Percentiles rank a stretch among this genome's conserved stretches.
Conservation (phyloP, 1,284 basidiomycete genomes). For the Rhodotorula sp. region DNA sequence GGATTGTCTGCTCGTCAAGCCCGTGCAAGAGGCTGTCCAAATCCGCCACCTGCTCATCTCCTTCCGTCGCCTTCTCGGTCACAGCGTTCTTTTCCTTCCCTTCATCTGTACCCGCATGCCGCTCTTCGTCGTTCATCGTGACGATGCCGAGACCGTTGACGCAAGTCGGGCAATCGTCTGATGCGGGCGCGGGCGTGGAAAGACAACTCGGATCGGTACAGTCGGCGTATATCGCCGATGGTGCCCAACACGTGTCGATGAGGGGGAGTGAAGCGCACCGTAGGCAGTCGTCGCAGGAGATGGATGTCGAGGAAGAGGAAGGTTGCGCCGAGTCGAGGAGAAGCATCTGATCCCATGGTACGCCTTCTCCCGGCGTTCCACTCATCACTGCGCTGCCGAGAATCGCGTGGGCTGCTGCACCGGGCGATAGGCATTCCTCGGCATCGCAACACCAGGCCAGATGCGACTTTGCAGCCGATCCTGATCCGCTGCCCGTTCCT, state of each 20-base stretch:
- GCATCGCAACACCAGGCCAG: constrained; percentile 39
- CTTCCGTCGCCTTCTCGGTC: too few relatives aligned
- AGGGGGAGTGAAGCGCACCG: neutral
- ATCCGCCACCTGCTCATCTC: neutral
- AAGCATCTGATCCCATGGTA: constrained; percentile 6
- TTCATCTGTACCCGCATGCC: neutral
- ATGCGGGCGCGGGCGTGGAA: neutral
- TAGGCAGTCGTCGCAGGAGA: neutral
- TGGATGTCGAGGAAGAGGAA: neutral
- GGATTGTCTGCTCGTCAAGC: constrained; percentile 32
- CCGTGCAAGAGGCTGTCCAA: constrained; percentile 20
- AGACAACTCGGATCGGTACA: neutral
- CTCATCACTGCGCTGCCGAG: neutral
- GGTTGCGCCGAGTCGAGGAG: constrained; percentile 12
- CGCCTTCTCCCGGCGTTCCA: neutral
- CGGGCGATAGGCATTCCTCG: constrained; percentile 14
- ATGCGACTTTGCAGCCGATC: neutral
- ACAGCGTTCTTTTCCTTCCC: neutral
- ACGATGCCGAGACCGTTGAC: neutral
- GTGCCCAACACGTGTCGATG: constrained; percentile 10
- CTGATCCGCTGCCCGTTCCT: neutral
- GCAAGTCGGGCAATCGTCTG: constrained; percentile 4
- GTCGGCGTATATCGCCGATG: neutral
- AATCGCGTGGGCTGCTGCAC: neutral
- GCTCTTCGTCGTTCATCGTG: neutral